phyloP scores from a whole-genome alignment of 1,284 basidiomycete genomes.

The Agaricales sp. region DNA sequence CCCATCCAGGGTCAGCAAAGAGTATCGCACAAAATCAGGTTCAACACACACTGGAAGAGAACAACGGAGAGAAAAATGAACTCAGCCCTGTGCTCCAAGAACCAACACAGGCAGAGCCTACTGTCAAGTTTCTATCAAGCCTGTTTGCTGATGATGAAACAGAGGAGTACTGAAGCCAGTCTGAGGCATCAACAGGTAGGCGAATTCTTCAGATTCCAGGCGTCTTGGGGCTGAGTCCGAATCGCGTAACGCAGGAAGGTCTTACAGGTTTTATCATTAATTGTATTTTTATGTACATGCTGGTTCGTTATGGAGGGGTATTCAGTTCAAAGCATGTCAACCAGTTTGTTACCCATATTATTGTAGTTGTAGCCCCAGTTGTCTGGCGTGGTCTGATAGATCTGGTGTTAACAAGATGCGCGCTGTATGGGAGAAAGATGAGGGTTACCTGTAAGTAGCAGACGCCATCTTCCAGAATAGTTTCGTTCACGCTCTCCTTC shows the following conservation, averaged over 20 bases:
- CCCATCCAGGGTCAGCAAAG: neutral
- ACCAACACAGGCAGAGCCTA: no score
- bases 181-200: no score
- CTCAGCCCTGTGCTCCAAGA: neutral
- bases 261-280: no score
- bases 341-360: conserved; percentile 12
- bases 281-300: no score
- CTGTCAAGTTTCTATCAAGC: neutral
- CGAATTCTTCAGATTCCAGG: no score
- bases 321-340: conserved; percentile 13
- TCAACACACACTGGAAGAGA: neutral
- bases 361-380: conserved; percentile 17
- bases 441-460: conserved; percentile 22
- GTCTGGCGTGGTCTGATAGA: conserved; percentile 14
- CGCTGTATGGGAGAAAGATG: neutral
- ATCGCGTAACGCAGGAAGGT: no score
- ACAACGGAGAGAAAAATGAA: neutral
- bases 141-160: neutral
- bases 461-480: conserved; percentile 21
- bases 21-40: neutral
- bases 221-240: no score
- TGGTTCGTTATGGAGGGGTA: no score
- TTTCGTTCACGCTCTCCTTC: conserved; percentile 17
- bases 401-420: conserved; percentile 1
- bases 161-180: neutral